Evolutionary conservation across 768 basidiomycete genomes (phyloP), one percentile per base, ranked within the genome.

Genomic region (Zangia roseola): DNA sequence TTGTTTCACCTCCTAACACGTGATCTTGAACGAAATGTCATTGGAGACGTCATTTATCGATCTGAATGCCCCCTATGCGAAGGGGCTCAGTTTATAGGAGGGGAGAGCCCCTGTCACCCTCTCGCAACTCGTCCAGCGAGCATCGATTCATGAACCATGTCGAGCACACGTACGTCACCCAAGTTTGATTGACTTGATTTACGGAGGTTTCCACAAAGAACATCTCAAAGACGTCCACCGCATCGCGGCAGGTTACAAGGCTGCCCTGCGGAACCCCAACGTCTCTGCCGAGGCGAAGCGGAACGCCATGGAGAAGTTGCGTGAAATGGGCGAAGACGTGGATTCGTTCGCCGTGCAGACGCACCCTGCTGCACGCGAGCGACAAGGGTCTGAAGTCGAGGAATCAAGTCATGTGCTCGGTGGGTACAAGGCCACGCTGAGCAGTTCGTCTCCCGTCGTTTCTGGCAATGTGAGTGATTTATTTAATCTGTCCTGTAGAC

Each of bases 211-310:
- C 21, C 28, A 14, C 16, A 28, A 9, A 67, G 67, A 68, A 46
- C 65, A 65, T 13, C 24, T 24, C 24, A 77, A 79, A 59, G 70
- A 78, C 42, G 59, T 71, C 13, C 53, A 68, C 6, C 77, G 75
- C 54, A 80, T 84, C 40, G 73, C 74, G 21, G 79, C 77, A 2
- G 82, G 82, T 26, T 66, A 80, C 45, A 82, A 82, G 58, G 80
- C 81, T n/a, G 70, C 80, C 10, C 69, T 82, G 6, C 69, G 74
- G 59, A 83, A 84, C 59, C 81, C 80, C 10, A 71, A 77, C 43
- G 78, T 82, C 37, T 81, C 80, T 5, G 69, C 72, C 1, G 76
- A 77, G 50, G 83, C 82, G 0, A 82, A 81, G 59, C 63, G 69
- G 37, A 69, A 71, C 16, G 83, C 82, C 7, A 56, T 56, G 10